Conservation (phyloP, 371 early-diverging fungal genomes). For the Syncephalis fuscata region DNA sequence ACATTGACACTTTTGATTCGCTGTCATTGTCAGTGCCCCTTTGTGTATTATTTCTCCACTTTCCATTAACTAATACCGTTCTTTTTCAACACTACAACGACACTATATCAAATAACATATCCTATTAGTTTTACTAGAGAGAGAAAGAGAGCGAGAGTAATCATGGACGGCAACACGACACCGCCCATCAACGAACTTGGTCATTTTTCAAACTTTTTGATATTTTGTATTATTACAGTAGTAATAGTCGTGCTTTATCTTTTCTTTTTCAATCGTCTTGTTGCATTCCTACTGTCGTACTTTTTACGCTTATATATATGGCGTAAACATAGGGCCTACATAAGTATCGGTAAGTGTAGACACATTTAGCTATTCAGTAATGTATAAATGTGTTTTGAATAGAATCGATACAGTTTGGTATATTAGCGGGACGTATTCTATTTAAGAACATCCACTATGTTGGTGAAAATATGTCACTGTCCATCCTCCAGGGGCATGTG, state of each 20-base stretch:
- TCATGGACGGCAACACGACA: no score
- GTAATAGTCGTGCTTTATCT: conserved; percentile 56
- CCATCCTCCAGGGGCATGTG: conserved; percentile 59
- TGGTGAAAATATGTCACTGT: conserved; percentile 54
- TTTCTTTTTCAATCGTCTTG: conserved; percentile 55
- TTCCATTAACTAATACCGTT: no score
- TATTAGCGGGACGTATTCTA: conserved; percentile 60
- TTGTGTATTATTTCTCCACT: no score
- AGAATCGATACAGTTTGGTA: conserved; percentile 63
- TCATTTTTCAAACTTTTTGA: conserved; percentile 21
- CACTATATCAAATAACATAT: no score
- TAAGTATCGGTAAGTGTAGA: conserved; percentile 43
- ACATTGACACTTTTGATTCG: no score
- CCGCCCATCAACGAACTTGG: neutral
- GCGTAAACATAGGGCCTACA: conserved; percentile 45
- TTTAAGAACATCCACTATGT: conserved; percentile 63
- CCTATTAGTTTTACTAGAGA: no score
- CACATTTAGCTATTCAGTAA: neutral
- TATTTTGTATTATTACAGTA: conserved; percentile 49
- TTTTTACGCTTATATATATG: conserved; percentile 54
- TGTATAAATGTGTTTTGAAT: neutral
- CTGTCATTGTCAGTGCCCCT: no score
- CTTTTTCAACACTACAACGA: no score
- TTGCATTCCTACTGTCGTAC: conserved; percentile 42
- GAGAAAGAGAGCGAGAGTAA: no score